These are phyloP conservation scores for Musa schizocarpa DNA, from an alignment of 176 grass and related monocot genomes.

Conservation along the genomic window DNA sequence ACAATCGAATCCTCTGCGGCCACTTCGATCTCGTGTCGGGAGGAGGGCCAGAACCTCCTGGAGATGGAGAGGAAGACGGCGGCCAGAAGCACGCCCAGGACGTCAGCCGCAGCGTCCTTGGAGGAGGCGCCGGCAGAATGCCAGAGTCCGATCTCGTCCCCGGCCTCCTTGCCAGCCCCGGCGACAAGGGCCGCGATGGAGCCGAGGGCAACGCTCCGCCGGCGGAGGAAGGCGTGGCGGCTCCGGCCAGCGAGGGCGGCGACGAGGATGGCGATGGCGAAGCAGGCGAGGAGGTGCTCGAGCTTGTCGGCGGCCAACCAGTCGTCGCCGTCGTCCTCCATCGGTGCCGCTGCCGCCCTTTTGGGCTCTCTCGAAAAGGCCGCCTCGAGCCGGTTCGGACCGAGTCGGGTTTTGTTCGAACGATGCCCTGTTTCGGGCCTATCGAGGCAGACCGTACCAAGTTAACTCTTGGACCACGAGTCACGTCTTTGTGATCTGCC, in stretches of 20 bases:
- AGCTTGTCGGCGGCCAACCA: slow-evolving; percentile 68
- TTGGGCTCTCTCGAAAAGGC: not conserved
- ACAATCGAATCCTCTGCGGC: slow-evolving; percentile 3
- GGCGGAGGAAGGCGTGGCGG: slow-evolving; percentile 32
- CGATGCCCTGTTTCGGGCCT: not conserved
- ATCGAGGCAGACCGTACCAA: too few relatives aligned
- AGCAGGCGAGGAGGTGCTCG: slow-evolving; percentile 63
- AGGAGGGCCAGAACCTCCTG: slow-evolving; percentile 4
- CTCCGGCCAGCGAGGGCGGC: slow-evolving; percentile 36
- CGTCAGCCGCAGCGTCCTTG: slow-evolving; percentile 64
- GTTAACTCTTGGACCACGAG: too few relatives aligned
- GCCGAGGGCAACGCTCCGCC: slow-evolving; percentile 35
- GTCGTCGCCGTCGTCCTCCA: slow-evolving; percentile 74
- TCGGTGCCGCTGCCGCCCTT: slow-evolving; percentile 12
- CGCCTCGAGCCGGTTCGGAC: not conserved
- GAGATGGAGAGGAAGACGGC: slow-evolving; percentile 20
- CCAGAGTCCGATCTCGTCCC: slow-evolving; percentile 58
- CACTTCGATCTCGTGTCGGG: not conserved
- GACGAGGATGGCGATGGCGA: slow-evolving; percentile 42
- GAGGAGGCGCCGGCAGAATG: slow-evolving; percentile 62
- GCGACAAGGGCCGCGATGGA: slow-evolving; percentile 40
- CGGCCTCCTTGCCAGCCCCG: slow-evolving; percentile 66
- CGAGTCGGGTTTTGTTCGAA: not conserved
- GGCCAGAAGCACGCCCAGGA: slow-evolving; percentile 39
- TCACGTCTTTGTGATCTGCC: too few relatives aligned